A percentile compares a stretch with the other conserved stretches of the same genome.
Conservation (phyloP, 495 filamentous ascomycete species). For the Cryomyces antarcticus region DNA sequence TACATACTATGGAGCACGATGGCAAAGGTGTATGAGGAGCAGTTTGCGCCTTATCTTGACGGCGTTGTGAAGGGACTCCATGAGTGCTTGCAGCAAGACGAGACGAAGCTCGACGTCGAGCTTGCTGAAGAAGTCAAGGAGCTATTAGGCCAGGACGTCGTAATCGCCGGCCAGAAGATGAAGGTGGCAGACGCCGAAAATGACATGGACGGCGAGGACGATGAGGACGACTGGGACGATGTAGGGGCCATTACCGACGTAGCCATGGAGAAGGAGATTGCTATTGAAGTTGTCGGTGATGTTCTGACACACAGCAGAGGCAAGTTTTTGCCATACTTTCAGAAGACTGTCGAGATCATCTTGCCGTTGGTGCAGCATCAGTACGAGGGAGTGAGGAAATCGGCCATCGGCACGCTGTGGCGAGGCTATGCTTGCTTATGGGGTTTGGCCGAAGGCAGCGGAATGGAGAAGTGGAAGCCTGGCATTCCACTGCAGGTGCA, state of each 20-base stretch:
- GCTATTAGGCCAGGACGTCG: conserved; percentile 55
- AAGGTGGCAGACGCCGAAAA: conserved; percentile 38
- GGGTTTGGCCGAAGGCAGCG: conserved; percentile 61
- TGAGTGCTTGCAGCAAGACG: conserved; percentile 71
- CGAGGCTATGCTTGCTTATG: conserved; percentile 83
- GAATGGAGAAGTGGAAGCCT: conserved; percentile 67
- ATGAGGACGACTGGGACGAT: conserved; percentile 69
- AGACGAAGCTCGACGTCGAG: conserved; percentile 64
- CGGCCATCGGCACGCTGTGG: conserved; percentile 76
- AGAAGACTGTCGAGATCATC: conserved; percentile 71
- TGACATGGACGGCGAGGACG: conserved; percentile 18
- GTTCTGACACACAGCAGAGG: conserved; percentile 66
- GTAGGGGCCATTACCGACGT: conserved; percentile 62
- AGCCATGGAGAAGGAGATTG: conserved; percentile 92
- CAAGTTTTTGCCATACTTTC: conserved; percentile 66
- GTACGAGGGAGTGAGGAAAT: conserved; percentile 87
- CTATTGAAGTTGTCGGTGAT: conserved; percentile 83
- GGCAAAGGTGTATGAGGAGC: conserved; percentile 80
- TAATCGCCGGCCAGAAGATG: conserved; percentile 62
- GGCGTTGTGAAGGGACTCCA: conserved; percentile 74
- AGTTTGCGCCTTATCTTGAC: conserved; percentile 70
- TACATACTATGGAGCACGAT: conserved; percentile 93
- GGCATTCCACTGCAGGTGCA: conserved; percentile 67
- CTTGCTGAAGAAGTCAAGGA: conserved; percentile 60
- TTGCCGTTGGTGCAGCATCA: conserved; percentile 62